Conservation (phyloP, 768 basidiomycete genomes). For the Lentinula lateritia region DNA sequence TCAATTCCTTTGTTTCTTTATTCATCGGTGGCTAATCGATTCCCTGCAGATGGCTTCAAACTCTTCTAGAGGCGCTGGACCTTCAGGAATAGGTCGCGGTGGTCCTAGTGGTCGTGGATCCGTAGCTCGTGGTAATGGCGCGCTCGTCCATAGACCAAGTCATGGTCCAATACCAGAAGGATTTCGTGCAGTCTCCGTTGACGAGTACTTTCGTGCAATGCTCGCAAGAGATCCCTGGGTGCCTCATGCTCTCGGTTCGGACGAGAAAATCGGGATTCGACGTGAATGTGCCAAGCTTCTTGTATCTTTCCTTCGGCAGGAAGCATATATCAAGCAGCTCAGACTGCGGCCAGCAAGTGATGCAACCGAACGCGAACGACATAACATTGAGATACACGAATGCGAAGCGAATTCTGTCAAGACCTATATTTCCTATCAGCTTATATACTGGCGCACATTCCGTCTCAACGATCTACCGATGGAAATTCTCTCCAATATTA, state of each 20-base stretch:
- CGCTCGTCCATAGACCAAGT: background rate
- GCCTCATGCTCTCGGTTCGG: constrained; percentile 12
- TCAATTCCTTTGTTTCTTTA: background rate
- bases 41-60: background rate
- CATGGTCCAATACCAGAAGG: background rate
- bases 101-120: background rate
- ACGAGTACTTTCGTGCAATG: background rate
- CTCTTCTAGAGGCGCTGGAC: background rate
- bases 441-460: constrained; percentile 39
- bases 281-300: constrained; percentile 7
- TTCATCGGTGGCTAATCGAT: background rate
- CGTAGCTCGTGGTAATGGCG: background rate
- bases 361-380: background rate
- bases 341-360: background rate
- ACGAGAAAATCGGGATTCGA: constrained; percentile 8
- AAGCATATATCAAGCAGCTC: background rate
- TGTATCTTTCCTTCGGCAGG: background rate
- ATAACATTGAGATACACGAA: background rate
- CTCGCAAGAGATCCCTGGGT: constrained; percentile 7
- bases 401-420: background rate
- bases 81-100: background rate
- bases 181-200: background rate
- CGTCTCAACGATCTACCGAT: constrained; percentile 57
- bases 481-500: constrained; percentile 62
- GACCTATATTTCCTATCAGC: constrained; percentile 4